These are phyloP conservation scores for Crataegus laevigata DNA, from an alignment of 306 rosid species.

Conservation along the genomic window DNA sequence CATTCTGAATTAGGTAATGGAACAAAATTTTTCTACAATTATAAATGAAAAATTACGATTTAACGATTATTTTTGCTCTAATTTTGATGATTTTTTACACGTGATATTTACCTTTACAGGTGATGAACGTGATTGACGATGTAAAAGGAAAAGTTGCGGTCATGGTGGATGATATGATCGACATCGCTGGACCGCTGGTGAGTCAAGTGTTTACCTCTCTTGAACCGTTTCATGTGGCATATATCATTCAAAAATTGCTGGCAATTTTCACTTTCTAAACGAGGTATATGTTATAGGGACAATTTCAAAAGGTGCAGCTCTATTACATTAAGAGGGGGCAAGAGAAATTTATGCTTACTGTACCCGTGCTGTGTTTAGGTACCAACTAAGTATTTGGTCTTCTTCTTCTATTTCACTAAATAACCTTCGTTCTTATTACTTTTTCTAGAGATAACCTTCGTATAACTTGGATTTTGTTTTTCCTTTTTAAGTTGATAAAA, in stretches of 20 bases:
- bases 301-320: constrained; percentile 86
- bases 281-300: constrained; percentile 53
- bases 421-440: background rate
- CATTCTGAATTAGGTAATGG: no score
- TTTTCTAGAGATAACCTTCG: background rate
- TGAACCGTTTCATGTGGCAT: background rate
- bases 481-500: background rate
- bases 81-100: no score
- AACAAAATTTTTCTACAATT: no score
- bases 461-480: background rate
- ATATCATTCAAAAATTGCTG: background rate
- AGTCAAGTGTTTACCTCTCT: constrained; percentile 11
- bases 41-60: no score
- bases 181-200: constrained; percentile 99
- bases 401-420: background rate
- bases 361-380: constrained; percentile 92
- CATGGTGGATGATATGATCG: constrained; percentile 98
- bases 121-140: constrained; percentile 94
- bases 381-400: background rate
- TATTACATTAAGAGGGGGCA: constrained; percentile 89
- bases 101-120: constrained; percentile 42
- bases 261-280: background rate
- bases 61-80: no score
- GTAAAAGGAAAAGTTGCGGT: constrained; percentile 97
- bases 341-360: constrained; percentile 98